These are phyloP conservation scores for Blepharisma stoltei DNA, from an alignment of 73 alveolate genomes.

Conservation along the genomic window DNA sequence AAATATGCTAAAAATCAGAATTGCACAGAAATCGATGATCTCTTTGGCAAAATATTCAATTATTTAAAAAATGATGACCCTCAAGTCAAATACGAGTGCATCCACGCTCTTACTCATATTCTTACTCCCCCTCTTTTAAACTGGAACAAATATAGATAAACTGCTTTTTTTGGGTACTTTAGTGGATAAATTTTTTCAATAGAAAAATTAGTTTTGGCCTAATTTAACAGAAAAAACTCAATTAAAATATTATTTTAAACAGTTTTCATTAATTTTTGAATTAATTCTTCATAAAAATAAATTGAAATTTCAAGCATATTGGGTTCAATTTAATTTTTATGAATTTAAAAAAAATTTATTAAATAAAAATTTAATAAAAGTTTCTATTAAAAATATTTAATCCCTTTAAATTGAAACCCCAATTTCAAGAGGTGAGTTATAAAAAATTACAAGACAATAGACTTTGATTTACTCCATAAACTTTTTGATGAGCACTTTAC, in stretches of 20 bases:
- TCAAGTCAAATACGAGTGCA: not conserved
- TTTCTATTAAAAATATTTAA: no score
- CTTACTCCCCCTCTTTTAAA: not conserved
- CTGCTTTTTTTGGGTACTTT: not conserved
- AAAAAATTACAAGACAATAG: no score
- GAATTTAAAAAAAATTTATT: no score
- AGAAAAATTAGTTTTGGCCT: not conserved
- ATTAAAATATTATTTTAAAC: not conserved
- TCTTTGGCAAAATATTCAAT: not conserved
- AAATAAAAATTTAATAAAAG: no score
- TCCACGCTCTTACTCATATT: not conserved
- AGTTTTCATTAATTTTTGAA: not conserved
- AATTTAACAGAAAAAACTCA: not conserved
- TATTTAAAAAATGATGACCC: not conserved
- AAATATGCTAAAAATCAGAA: not conserved
- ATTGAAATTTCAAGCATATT: no score
- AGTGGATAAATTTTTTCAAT: not conserved
- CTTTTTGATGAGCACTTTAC: no score
- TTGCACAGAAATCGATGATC: not conserved
- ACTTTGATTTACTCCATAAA: no score
- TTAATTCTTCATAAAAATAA: not conserved
- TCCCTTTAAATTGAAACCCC: no score
- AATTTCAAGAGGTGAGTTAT: no score
- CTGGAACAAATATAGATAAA: not conserved
- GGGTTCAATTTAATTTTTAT: no score